These are phyloP conservation scores for Cyanophora paradoxa DNA, from an alignment of 78 protist genomes.

Conservation along the genomic window DNA sequence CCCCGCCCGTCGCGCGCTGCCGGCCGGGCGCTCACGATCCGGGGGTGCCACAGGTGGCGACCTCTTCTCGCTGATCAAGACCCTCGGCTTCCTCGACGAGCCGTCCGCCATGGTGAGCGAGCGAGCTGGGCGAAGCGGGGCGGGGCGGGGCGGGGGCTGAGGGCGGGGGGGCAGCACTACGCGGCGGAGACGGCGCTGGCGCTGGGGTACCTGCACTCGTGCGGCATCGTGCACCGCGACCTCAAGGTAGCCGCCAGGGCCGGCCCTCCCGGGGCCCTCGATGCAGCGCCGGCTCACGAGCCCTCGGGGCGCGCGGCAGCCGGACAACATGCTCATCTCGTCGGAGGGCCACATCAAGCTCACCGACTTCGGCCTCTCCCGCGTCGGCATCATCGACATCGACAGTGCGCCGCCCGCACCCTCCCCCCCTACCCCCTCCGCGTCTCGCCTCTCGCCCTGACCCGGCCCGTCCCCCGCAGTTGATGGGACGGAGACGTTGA, in stretches of 20 bases:
- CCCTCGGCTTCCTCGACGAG: background rate
- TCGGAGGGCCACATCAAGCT: slow-evolving; percentile 79
- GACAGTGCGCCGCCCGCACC: background rate
- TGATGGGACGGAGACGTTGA: too few relatives aligned
- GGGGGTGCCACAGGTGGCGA: slow-evolving; percentile 70
- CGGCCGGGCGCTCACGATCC: too few relatives aligned
- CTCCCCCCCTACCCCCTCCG: background rate
- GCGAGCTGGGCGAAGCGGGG: too few relatives aligned
- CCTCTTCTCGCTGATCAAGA: slow-evolving; percentile 20
- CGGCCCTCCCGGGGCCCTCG: background rate
- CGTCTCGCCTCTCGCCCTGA: background rate
- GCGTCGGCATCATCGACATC: slow-evolving; percentile 34
- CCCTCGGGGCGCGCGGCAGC: too few relatives aligned
- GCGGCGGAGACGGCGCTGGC: slow-evolving; percentile 75
- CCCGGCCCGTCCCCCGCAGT: background rate
- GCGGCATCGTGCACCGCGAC: slow-evolving; percentile 51
- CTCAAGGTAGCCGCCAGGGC: slow-evolving; percentile 44
- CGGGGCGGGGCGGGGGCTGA: too few relatives aligned
- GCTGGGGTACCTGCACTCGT: slow-evolving; percentile 60
- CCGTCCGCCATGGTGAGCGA: too few relatives aligned
- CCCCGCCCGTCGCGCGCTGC: too few relatives aligned
- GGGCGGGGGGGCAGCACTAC: too few relatives aligned
- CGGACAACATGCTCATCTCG: slow-evolving; percentile 77
- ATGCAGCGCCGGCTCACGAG: background rate
- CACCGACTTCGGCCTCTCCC: slow-evolving; percentile 89